Conservation (phyloP, 148 eudicot species). For the Nyssa sinensis region DNA sequence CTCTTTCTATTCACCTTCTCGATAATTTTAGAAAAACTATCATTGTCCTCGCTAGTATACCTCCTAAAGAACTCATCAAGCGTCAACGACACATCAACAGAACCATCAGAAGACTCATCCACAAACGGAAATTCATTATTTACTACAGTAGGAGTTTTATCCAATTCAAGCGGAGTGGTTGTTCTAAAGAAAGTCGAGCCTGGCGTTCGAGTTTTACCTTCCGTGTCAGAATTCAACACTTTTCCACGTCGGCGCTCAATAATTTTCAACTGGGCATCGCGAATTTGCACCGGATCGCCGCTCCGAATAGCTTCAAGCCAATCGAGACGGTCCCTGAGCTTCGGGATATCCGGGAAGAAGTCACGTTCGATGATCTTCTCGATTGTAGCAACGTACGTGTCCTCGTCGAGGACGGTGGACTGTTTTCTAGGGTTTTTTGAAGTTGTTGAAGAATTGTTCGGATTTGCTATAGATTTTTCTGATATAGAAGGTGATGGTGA, state of each 20-base stretch:
- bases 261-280: conserved; percentile 92
- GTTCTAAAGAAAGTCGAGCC: conserved; percentile 60
- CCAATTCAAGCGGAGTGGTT: conserved; percentile 58
- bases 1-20: conserved; percentile 85
- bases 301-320: conserved; percentile 79
- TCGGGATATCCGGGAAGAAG: conserved; percentile 92
- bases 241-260: conserved; percentile 65
- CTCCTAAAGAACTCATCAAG: conserved; percentile 73
- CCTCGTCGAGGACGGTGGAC: conserved; percentile 66
- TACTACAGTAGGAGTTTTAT: conserved; percentile 38
- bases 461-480: conserved; percentile 11
- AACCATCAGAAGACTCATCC: conserved; percentile 21
- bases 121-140: conserved; percentile 15
- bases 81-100: conserved; percentile 37
- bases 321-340: conserved; percentile 89
- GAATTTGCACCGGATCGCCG: conserved; percentile 69
- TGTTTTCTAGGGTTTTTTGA: conserved; percentile 27
- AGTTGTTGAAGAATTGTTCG: conserved; percentile 11
- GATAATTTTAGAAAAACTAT: conserved; percentile 66
- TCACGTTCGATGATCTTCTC: conserved; percentile 93
- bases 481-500: conserved; percentile 46
- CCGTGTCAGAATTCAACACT: not conserved
- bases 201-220: conserved; percentile 58
- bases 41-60: conserved; percentile 92
- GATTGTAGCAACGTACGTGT: conserved; percentile 78